Base-by-base conservation (phyloP, 345 rosid species). In the Corymbia maculata region DNA sequence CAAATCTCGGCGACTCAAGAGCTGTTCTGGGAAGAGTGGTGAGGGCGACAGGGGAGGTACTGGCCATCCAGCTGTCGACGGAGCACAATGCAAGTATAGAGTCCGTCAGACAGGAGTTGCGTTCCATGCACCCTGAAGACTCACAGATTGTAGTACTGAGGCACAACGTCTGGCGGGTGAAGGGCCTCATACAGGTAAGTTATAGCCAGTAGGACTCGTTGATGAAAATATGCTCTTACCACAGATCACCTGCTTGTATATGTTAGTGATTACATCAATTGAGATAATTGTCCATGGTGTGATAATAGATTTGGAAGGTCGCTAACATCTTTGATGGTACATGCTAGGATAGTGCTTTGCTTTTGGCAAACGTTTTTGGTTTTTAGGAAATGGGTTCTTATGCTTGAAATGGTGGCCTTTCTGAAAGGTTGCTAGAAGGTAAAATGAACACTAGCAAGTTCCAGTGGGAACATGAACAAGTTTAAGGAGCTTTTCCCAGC, bases 121-220 rank as follows among this genome's bases (percentile, higher is more conserved):
- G 66, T 22, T 84, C 92, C 57, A 57, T 87, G 92, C 95, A 93
- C 85, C 95, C 95, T 16, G 95, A 91, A 86, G 95, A 93, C 87
- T 70, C 94, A 12, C 90, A 92, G 51, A 89, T 93, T 87, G 95
- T 93, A 21, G 95, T 92, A 42, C 84, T 92, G 51, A 93, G 90
- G 86, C 92, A 92, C 59, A 93, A 91, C 64, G 95, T 93, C 26
- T 93, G 95, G 95, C 94, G 95, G 7, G 94, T 93, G 53, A 93
- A 93, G 80, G 95, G 95, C 75, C 86, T 92, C 88, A 93, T 93
- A 88, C 95, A 93, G 93, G 95, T 92, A 87, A 52, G 24, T 59
- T 85, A 32, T 11, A 52, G 64, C 17, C 87, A 59, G 21, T n/a
- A 16, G 45, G 47, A 52, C 44, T 36, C 1, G 5, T 36, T 11